phyloP scores from a whole-genome alignment of 768 basidiomycete genomes.

The Mycena epipterygia region DNA sequence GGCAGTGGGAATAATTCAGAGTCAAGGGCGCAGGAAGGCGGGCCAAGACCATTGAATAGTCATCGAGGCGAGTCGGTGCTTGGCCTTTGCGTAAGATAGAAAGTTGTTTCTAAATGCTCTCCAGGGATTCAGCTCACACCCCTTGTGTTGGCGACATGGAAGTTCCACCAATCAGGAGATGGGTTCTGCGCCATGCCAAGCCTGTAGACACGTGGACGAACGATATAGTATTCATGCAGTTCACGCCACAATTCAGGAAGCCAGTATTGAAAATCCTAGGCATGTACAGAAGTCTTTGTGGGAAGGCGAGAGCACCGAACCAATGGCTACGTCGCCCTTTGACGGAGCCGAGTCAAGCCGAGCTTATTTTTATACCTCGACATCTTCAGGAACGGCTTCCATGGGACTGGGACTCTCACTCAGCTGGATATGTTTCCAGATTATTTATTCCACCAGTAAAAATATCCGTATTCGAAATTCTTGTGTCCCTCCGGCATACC shows the following conservation, averaged over 20 bases:
- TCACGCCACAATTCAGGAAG: constrained; percentile 3
- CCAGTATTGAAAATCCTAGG: constrained; percentile 9
- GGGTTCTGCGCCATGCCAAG: constrained; percentile 3
- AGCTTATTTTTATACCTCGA: background rate
- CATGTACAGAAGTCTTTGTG: too few species aligned
- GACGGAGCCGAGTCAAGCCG: constrained; percentile 6
- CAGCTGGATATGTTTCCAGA: constrained; percentile 4
- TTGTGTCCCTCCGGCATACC: too few species aligned
- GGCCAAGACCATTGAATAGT: constrained; percentile 8
- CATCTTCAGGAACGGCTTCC: background rate
- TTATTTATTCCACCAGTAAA: constrained; percentile 1
- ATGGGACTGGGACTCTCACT: constrained; percentile 6
- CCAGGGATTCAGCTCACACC: constrained; percentile 2
- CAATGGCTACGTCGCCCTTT: constrained; percentile 1
- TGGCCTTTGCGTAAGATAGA: background rate
- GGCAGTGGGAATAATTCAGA: background rate
- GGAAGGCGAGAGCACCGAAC: background rate
- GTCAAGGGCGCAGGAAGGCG: constrained; percentile 2
- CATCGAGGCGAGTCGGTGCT: background rate
- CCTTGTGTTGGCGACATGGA: background rate
- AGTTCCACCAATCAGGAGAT: constrained; percentile 3
- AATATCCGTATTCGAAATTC: constrained; percentile 5
- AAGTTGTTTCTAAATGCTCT: background rate
- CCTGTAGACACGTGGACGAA: background rate
- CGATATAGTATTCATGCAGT: constrained; percentile 1